Conservation (phyloP, 805 yeast genomes). For the Zygosaccharomyces gambellarensis region DNA sequence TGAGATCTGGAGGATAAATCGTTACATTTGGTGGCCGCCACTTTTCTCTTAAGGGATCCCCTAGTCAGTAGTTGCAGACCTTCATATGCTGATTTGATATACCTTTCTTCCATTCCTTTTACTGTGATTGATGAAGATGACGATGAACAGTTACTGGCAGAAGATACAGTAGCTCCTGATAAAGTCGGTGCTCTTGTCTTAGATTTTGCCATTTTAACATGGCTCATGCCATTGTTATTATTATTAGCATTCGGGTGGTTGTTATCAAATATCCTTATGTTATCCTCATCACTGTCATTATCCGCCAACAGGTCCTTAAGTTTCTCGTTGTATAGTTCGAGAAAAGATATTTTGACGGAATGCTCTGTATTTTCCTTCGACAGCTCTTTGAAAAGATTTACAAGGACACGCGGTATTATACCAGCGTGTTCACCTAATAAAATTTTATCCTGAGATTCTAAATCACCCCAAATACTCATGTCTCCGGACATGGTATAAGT, state of each 20-base stretch:
- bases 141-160: constrained; percentile 20
- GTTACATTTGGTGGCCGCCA: constrained; percentile 74
- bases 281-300: constrained; percentile 37
- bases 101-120: constrained; percentile 54
- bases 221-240: not conserved
- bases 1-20: constrained; percentile 77
- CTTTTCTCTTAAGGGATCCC: constrained; percentile 62
- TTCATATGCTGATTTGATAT: constrained; percentile 45
- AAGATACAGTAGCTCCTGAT: constrained; percentile 1
- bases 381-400: constrained; percentile 50
- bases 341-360: constrained; percentile 65
- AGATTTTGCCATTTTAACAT: constrained; percentile 1
- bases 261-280: constrained; percentile 50
- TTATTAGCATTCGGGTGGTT: constrained; percentile 9
- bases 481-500: constrained; percentile 75
- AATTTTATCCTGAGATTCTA: constrained; percentile 24
- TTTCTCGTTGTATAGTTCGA: constrained; percentile 81
- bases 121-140: constrained; percentile 40
- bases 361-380: constrained; percentile 44
- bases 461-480: constrained; percentile 40
- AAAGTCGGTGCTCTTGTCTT: not conserved
- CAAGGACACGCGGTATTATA: constrained; percentile 55
- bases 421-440: constrained; percentile 48
- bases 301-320: constrained; percentile 56
- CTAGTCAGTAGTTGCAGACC: constrained; percentile 48